Evolutionary conservation across 2,329 filamentous ascomycete genomes (phyloP).

Genomic region (Biscogniauxia mediterranea): DNA sequence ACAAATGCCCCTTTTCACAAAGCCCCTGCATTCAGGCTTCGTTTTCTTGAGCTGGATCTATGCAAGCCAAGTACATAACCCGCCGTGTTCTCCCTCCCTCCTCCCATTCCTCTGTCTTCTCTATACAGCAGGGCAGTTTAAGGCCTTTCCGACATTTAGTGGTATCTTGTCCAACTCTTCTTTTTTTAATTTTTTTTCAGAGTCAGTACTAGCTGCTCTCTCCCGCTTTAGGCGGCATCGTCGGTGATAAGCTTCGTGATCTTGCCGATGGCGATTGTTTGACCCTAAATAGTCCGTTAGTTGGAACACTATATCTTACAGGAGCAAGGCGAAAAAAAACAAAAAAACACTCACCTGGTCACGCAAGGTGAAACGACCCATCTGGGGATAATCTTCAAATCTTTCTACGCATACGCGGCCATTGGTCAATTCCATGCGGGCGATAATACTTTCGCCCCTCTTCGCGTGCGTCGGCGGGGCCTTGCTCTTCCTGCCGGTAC

Average conservation of each 20-base stretch:
- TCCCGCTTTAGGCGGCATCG: constrained; percentile 26
- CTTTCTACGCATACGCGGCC: constrained; percentile 87
- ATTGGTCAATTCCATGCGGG: constrained; percentile 81
- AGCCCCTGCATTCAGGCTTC: too few species aligned
- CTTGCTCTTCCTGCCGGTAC: constrained; percentile 91
- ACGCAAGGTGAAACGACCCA: constrained; percentile 86
- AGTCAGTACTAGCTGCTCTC: background rate
- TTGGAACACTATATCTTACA: background rate
- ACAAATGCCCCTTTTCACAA: too few species aligned
- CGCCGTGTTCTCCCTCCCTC: too few species aligned
- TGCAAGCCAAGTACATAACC: too few species aligned
- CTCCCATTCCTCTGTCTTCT: background rate
- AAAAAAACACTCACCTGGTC: constrained; percentile 64
- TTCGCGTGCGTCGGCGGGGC: constrained; percentile 87
- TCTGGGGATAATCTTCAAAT: constrained; percentile 94
- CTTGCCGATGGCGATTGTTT: constrained; percentile 99
- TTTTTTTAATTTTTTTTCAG: background rate
- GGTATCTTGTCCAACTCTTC: background rate
- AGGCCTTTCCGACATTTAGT: background rate
- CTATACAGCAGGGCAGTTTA: background rate
- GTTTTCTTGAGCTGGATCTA: too few species aligned
- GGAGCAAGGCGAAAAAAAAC: constrained; percentile 7
- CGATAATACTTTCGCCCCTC: constrained; percentile 81
- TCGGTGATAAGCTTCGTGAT: constrained; percentile 79
- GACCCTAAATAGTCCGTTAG: constrained; percentile 59